Evolutionary conservation across 1,139 yeast genomes (phyloP), one percentile per base, ranked within the genome.

Genomic region (Yarrowia galli): DNA sequence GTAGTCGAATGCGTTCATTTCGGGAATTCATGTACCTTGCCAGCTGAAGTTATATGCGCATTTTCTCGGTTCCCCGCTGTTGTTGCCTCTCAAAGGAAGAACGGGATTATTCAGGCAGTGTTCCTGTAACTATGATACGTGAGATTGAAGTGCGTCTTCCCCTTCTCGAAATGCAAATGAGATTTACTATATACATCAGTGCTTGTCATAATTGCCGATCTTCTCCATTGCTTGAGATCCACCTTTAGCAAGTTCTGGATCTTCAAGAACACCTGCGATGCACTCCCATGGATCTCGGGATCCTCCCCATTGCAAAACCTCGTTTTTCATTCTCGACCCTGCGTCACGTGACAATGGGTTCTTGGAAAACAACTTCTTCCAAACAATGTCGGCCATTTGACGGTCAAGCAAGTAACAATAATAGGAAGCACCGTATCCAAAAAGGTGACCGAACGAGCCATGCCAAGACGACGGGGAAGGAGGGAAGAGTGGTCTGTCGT

Each of bases 361-460:
- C 18, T 65, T 38, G 6, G 76, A 79, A 76, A 96, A 95, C 60
- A 95, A 80, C 61, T 85, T 87, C 22, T 83, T 82, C 96, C 97
- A 95, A 4, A 95, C 85, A 73, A 88, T 87, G 45, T 92, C 88
- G 0, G 99, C 98, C 72, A 95, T 91, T 4, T 97, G 97, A 65
- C 98, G 82, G 78, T 95, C 99, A 70, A 96, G 84, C 69, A 95
- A 79, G 77, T 96, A 95, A 53, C 97, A 90, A 79, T 96, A 95
- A 77, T 95, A 95, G 0, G 95, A 92, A 0, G 98, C 91, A 0
- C 99, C 99, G 75, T 95, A 95, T 0, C 97, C 92, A 72, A 90
- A 91, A 65, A 96, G 80, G 76, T 95, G 99, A 0, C 97, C 97
- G 78, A 95, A 93, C 75, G 89, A 92, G 0, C 97, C 97, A 69